phyloP scores from a whole-genome alignment of 2,329 filamentous ascomycete genomes.

The Thielaviopsis populi region DNA sequence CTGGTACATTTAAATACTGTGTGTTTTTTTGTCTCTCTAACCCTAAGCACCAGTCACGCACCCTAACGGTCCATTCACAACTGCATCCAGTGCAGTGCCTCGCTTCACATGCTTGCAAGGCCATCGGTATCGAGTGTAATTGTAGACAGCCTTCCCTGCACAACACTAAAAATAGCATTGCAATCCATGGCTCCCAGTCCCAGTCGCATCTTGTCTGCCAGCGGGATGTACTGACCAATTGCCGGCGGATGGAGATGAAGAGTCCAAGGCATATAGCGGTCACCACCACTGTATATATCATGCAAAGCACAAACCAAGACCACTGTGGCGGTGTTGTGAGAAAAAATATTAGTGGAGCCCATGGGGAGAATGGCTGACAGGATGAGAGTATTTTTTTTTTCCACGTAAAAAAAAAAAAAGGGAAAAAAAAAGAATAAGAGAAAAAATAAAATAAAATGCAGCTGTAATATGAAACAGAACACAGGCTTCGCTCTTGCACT shows the following conservation, averaged over 20 bases:
- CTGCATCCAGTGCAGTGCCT: too few species aligned
- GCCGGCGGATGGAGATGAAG: not conserved
- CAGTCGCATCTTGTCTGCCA: not conserved
- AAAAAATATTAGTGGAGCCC: not conserved
- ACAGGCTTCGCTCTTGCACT: not conserved
- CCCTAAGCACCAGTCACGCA: too few species aligned
- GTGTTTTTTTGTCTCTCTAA: too few species aligned
- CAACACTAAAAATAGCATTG: not conserved
- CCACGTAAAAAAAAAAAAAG: not conserved
- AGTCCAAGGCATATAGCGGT: not conserved
- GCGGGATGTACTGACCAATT: not conserved
- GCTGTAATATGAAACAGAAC: not conserved
- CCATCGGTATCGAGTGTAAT: not conserved
- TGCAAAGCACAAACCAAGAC: not conserved
- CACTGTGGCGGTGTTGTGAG: constrained; percentile 2
- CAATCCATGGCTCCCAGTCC: too few species aligned
- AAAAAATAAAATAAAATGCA: not conserved
- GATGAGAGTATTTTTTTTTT: not conserved
- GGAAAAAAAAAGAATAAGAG: not conserved
- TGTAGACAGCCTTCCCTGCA: not conserved
- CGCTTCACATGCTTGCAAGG: not conserved
- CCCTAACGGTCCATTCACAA: not conserved
- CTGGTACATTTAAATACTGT: too few species aligned
- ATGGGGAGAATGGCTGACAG: not conserved
- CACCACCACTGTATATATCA: not conserved